Conservation (phyloP, 495 filamentous ascomycete genomes). For the Collariella sp. region DNA sequence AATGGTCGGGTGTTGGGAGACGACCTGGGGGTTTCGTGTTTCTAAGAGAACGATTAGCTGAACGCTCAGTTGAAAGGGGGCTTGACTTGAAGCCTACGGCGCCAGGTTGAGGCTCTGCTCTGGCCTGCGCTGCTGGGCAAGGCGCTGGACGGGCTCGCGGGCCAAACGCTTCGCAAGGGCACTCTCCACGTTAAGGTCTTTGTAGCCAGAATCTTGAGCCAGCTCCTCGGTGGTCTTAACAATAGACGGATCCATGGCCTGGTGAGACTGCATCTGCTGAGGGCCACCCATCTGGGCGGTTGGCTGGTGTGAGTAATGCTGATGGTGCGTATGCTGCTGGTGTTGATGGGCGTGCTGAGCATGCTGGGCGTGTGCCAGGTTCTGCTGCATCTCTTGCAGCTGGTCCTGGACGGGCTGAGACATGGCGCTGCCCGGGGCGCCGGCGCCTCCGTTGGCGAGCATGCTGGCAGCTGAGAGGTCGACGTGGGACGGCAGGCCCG, state of each 20-base stretch:
- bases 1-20: conserved; percentile 17
- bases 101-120: conserved; percentile 38
- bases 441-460: conserved; percentile 22
- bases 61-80: neutral
- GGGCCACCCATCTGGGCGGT: conserved; percentile 17
- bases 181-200: conserved; percentile 37
- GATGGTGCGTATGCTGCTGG: conserved; percentile 20
- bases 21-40: conserved; percentile 20
- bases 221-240: conserved; percentile 34
- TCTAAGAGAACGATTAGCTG: conserved; percentile 10
- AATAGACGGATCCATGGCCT: conserved; percentile 24
- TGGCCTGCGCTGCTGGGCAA: conserved; percentile 37
- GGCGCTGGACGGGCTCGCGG: conserved; percentile 35
- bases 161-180: conserved; percentile 40
- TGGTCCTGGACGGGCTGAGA: conserved; percentile 18
- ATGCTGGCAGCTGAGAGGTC: conserved; percentile 27
- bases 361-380: conserved; percentile 17
- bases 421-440: neutral
- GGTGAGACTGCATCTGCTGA: conserved; percentile 26
- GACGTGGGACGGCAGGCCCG: conserved; percentile 22
- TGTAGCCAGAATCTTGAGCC: conserved; percentile 35
- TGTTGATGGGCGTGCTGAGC: conserved; percentile 13
- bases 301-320: conserved; percentile 20
- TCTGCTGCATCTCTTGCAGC: conserved; percentile 13
- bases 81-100: conserved; percentile 26